phyloP scores from a whole-genome alignment of 225 moss, liverwort and hornwort species.

The Anthoceros angustus region DNA sequence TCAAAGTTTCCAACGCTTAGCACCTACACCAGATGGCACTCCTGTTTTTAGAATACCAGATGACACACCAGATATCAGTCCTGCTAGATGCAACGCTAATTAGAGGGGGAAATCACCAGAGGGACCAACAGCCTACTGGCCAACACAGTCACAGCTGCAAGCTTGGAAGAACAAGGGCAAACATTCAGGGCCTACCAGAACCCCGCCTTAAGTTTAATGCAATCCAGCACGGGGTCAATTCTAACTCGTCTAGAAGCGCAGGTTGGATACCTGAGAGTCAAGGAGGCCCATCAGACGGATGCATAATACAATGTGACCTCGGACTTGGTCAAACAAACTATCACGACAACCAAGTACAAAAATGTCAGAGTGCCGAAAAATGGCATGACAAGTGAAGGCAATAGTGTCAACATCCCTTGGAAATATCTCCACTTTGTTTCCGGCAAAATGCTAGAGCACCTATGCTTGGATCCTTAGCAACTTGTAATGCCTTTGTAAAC shows the following conservation, averaged over 20 bases:
- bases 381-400: too few relatives aligned
- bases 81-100: slow-evolving; percentile 21
- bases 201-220: slow-evolving; percentile 52
- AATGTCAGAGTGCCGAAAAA: too few relatives aligned
- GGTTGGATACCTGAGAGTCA: slow-evolving; percentile 49
- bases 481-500: too few relatives aligned
- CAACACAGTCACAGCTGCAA: not conserved
- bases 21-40: too few relatives aligned
- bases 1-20: too few relatives aligned
- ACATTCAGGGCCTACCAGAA: slow-evolving; percentile 20
- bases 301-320: not conserved
- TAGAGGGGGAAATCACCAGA: not conserved
- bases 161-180: not conserved
- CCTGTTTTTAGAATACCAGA: too few relatives aligned
- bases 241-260: slow-evolving; percentile 40
- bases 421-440: too few relatives aligned
- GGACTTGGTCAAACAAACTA: too few relatives aligned
- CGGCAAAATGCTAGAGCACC: too few relatives aligned
- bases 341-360: not conserved
- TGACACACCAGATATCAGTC: too few relatives aligned
- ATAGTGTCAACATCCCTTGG: too few relatives aligned
- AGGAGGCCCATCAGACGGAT: not conserved
- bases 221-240: slow-evolving; percentile 52
- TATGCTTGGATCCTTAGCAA: too few relatives aligned
- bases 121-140: not conserved